Evolutionary conservation across 208 protist species (phyloP).

Genomic region (Crithidia brevicula): DNA sequence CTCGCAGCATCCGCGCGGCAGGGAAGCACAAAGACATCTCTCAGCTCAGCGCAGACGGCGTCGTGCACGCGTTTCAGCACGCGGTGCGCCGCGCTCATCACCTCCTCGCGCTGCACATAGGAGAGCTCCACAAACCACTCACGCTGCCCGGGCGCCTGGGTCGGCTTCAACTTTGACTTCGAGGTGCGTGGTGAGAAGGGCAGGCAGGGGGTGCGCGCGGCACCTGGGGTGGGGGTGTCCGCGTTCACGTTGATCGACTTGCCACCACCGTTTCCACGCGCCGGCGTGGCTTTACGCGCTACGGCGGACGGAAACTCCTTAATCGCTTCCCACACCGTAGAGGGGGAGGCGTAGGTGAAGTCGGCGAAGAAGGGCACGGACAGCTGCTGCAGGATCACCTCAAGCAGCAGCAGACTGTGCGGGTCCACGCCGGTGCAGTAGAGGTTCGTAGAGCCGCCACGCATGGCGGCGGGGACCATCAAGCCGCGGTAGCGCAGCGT

Average conservation of each 20-base stretch:
- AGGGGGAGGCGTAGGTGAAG: slow-evolving; percentile 39
- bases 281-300: slow-evolving; percentile 9
- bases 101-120: slow-evolving; percentile 15
- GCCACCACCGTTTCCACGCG: neutral
- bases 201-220: neutral
- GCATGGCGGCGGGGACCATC: slow-evolving; percentile 17
- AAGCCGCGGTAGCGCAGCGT: slow-evolving; percentile 28
- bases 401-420: slow-evolving; percentile 42
- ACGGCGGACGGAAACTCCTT: slow-evolving; percentile 17
- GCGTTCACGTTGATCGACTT: neutral
- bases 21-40: slow-evolving; percentile 6
- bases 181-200: neutral
- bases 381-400: slow-evolving; percentile 55
- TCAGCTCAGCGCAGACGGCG: slow-evolving; percentile 10
- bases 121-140: slow-evolving; percentile 22
- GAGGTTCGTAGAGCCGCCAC: neutral
- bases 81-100: slow-evolving; percentile 17
- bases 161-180: neutral
- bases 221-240: neutral
- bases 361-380: slow-evolving; percentile 69
- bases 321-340: slow-evolving; percentile 53
- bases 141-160: slow-evolving; percentile 8
- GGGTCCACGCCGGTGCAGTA: slow-evolving; percentile 34
- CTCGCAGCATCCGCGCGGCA: neutral
- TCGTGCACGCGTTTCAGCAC: slow-evolving; percentile 17